Evolutionary conservation across 2,329 filamentous ascomycete species (phyloP).

Genomic region (Aureobasidium subglaciale): DNA sequence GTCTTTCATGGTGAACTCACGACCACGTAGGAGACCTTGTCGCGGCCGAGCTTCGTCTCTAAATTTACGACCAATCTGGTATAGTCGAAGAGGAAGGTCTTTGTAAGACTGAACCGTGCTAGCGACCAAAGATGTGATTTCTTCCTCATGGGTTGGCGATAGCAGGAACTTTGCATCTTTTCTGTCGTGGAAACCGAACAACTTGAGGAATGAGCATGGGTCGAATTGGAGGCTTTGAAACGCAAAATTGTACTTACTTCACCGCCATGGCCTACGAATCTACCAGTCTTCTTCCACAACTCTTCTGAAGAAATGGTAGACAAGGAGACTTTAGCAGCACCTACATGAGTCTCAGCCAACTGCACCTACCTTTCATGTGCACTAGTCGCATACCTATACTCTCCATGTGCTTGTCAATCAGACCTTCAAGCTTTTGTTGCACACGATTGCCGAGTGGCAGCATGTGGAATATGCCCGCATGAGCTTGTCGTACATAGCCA

Average conservation of each 20-base stretch:
- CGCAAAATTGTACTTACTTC: constrained; percentile 50
- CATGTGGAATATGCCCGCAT: constrained; percentile 87
- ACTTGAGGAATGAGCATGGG: constrained; percentile 44
- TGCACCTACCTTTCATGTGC: background rate
- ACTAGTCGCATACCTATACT: constrained; percentile 50
- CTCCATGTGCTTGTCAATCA: constrained; percentile 87
- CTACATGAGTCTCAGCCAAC: constrained; percentile 32
- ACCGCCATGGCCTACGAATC: constrained; percentile 62
- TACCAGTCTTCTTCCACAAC: constrained; percentile 77
- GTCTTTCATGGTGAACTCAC: constrained; percentile 97
- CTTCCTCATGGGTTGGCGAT: constrained; percentile 92
- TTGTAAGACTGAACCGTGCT: constrained; percentile 73
- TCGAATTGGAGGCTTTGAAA: too few relatives aligned
- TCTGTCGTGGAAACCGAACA: constrained; percentile 75
- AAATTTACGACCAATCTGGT: constrained; percentile 92
- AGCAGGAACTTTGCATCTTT: constrained; percentile 69
- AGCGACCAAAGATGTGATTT: constrained; percentile 78
- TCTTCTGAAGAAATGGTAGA: constrained; percentile 81
- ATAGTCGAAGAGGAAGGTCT: constrained; percentile 75
- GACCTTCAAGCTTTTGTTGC: constrained; percentile 74
- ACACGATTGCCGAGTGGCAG: constrained; percentile 80
- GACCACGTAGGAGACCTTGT: constrained; percentile 76
- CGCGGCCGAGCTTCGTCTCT: constrained; percentile 85
- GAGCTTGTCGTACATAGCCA: constrained; percentile 52
- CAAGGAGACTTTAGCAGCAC: constrained; percentile 72